A percentile compares a stretch with the other conserved stretches of the same genome.
Evolutionary conservation across 345 rosid species (phyloP).

Genomic region (Heritiera littoralis): DNA sequence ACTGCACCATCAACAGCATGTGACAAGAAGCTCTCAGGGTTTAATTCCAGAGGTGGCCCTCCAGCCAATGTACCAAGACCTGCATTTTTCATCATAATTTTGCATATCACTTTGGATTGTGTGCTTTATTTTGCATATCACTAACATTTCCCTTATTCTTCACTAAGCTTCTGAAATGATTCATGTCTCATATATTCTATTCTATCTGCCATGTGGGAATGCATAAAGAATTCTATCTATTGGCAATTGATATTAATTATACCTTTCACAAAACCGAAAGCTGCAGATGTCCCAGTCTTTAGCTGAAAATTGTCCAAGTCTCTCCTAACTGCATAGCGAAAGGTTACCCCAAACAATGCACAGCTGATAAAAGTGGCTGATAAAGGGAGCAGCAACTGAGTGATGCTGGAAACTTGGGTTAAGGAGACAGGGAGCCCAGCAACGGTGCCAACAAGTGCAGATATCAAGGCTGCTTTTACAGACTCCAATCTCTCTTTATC

Average conservation of each 20-base stretch:
- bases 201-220: background rate
- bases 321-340: conserved; percentile 71
- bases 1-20: conserved; percentile 47
- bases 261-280: conserved; percentile 87
- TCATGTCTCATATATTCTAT: background rate
- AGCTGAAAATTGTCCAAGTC: conserved; percentile 73
- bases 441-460: conserved; percentile 75
- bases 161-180: background rate
- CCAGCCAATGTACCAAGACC: conserved; percentile 66
- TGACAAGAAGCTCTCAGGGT: conserved; percentile 45
- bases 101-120: background rate
- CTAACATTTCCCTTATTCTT: background rate
- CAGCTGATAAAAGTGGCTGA: conserved; percentile 71
- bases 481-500: conserved; percentile 82
- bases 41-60: conserved; percentile 65
- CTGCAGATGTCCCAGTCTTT: conserved; percentile 73
- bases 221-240: background rate
- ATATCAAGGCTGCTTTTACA: conserved; percentile 63
- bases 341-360: conserved; percentile 85
- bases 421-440: conserved; percentile 63
- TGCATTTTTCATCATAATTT: conserved; percentile 28
- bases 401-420: conserved; percentile 48
- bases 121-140: background rate
- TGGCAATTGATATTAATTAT: conserved; percentile 1
- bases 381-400: conserved; percentile 62